A percentile compares a stretch with the other conserved stretches of the same genome.
phyloP scores from a whole-genome alignment of 768 basidiomycete genomes.

The Auriscalpium microsporum region DNA sequence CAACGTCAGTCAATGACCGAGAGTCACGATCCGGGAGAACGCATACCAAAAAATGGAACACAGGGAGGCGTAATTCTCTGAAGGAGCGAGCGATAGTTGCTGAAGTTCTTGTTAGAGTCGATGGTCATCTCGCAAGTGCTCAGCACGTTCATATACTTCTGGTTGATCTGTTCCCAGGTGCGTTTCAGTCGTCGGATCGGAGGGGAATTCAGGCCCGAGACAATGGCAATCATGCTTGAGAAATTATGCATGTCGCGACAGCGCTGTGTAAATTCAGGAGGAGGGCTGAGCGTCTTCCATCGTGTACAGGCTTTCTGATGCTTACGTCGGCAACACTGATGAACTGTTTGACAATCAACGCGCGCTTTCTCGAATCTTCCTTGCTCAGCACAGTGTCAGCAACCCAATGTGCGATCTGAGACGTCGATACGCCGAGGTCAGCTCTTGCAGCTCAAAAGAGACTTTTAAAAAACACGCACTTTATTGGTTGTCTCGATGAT shows the following conservation, averaged over 20 bases:
- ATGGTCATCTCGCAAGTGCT: constrained; percentile 81
- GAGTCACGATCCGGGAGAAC: neutral
- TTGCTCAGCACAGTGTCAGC: constrained; percentile 73
- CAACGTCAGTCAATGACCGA: too few relatives aligned
- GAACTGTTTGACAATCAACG: constrained; percentile 77
- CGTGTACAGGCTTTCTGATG: constrained; percentile 5
- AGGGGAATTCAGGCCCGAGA: constrained; percentile 89
- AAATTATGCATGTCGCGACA: constrained; percentile 88
- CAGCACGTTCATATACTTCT: constrained; percentile 65
- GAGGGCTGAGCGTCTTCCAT: constrained; percentile 5
- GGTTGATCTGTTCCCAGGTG: constrained; percentile 85
- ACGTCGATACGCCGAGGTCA: neutral
- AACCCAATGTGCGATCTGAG: constrained; percentile 88
- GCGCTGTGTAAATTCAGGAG: constrained; percentile 39
- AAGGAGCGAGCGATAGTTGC: constrained; percentile 79
- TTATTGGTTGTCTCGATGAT: constrained; percentile 87
- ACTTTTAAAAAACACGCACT: constrained; percentile 35
- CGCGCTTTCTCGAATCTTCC: constrained; percentile 80
- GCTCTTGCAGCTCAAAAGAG: neutral
- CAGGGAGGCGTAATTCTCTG: constrained; percentile 84
- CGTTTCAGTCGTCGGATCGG: constrained; percentile 89
- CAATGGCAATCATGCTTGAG: constrained; percentile 93
- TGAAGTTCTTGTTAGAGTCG: constrained; percentile 90
- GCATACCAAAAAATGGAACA: constrained; percentile 90
- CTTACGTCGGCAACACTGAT: constrained; percentile 87